Evolutionary conservation across 23 red algal species (phyloP), one percentile per base, ranked within the genome.

Genomic region (Gracilaria vermiculophylla): DNA sequence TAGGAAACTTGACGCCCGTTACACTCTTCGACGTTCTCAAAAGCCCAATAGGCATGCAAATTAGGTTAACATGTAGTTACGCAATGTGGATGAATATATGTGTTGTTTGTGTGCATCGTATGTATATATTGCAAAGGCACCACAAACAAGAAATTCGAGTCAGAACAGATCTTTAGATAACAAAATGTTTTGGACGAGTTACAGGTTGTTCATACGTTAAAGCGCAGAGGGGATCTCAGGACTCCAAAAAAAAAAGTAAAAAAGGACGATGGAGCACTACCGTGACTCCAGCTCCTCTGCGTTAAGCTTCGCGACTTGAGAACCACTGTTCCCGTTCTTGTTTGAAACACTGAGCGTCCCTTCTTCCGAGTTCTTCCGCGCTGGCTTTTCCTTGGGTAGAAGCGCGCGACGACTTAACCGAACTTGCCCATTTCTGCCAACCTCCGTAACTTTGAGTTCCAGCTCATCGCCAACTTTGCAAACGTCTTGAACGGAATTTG

Each of bases 401-500:
- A 51, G 44, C 15, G 58, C 87, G 60, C 78, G 87, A 43, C 96
- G 77, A 78, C 96, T 98, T 13, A 98, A 55, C 41, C 80, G 58
- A 24, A 98, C 37, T 76, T 93, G 88, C 19, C 87, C 81, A 36
- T 86, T 85, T 29, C 81, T 80, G 51, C 90, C 79, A 31, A 94
- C 51, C 61, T 98, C 96, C 2, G 75, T 88, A 24, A 98, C 81
- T 21, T 82, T 61, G 29, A 94, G 76, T 39, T 69, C 55, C 16
- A 94, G n/a, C 24, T 56, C 53, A 86, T 98, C 91, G 17, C 92
- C 96, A 42, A 92, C 92, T 11, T 51, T 77, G 27, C 90, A 62
- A 4, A 98, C 93, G 34, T 98, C 89, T 62, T 93, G 92, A 15
- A 98, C 90, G 19, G 62, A 35, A 36, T 78, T 86, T 1, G 86